Evolutionary conservation across 1,284 basidiomycete species (phyloP), one percentile per base, ranked within the genome.

Genomic region (Caloboletus firmus): DNA sequence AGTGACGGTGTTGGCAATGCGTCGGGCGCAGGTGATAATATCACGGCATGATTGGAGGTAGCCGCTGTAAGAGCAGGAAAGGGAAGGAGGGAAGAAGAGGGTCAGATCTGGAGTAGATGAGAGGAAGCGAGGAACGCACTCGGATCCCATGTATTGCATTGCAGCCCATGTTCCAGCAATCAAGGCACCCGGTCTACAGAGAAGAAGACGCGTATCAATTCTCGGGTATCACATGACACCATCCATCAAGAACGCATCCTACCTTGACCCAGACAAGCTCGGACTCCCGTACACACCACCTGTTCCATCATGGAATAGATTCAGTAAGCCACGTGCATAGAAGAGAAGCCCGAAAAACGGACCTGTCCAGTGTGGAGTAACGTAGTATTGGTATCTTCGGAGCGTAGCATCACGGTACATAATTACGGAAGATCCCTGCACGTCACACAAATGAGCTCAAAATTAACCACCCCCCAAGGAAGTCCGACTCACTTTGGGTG

Each of bases 81-180:
- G 37, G 34, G 17, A 12, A 26, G 26, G 28, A 13, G 18, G 28
- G 5, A 24, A 34, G n/a, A 9, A 22, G 9, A n/a, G 28, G n/a
- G 7, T 24, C 7, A 30, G n/a, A 7, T 22, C 24, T n/a, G 44
- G 43, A 41, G 15, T 40, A 18, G 24, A 36, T 6, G 20, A 1
- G 3, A 10, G 30, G 15, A 8, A 42, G 15, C 44, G 65, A 28
- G 13, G 20, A 26, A 64, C 85, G 58, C 68, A 93, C 84, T 89
- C 81, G 55, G 87, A 79, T 28, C 96, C 96, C 76, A 97, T 87
- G 69, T 91, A 85, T 66, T 96, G 90, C 86, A 98, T 87, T 1
- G 93, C 93, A 4, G 96, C 94, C 95, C 95, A 99, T 17, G 94
- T 89, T 41, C 93, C 96, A 12, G 96, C 96, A 56, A 99, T 91